Evolutionary conservation across 2,329 filamentous ascomycete genomes (phyloP), one percentile per base, ranked within the genome.

Genomic region (Laburnicola sp.): DNA sequence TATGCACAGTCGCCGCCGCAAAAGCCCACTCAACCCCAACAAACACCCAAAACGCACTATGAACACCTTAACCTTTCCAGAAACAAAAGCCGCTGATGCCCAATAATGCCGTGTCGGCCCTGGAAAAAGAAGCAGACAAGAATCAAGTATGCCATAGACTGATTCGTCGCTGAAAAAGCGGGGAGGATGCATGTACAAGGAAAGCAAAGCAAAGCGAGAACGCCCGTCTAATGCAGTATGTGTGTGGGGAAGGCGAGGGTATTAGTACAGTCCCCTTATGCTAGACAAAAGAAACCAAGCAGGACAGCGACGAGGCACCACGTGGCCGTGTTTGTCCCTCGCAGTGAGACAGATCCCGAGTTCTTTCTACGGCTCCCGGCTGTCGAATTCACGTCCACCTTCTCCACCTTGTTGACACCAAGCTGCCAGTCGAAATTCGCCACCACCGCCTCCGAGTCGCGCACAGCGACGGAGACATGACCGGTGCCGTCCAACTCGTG

Each of bases 381-480:
- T 4, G 50, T 48, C 37, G 63, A 62, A 11, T 58, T 59, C 27
- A 58, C 60, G 32, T 70, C 63, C 10, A 56, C 55, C 52, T 63
- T 64, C 32, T 65, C 43, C 3, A 72, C 70, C 2, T 60, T 59
- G 22, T 68, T 71, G 32, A 52, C 59, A 27, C 74, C 74, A 2
- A 76, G 59, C 43, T 67, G 60, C 51, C 58, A 70, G 6, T 75
- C 76, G 44, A 80, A 64, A 47, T 75, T 78, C 23, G 74, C 78
- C 4, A 80, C 72, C 3, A 79, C 65, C 28, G 78, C 78, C 53
- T 80, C 66, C 3, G 71, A 73, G 59, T 81, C 78, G 21, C 77
- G 70, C 2, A 73, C 72, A 4, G 56, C 53, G 23, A 73, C 61
- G 3, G 58, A 38, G 8, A 65, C 49, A 28, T 56, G 53, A 37